A percentile compares a stretch with the other conserved stretches of the same genome.
Evolutionary conservation across 202 grass and related monocot species (phyloP).

Genomic region (Dendrocalamus latiflorus): DNA sequence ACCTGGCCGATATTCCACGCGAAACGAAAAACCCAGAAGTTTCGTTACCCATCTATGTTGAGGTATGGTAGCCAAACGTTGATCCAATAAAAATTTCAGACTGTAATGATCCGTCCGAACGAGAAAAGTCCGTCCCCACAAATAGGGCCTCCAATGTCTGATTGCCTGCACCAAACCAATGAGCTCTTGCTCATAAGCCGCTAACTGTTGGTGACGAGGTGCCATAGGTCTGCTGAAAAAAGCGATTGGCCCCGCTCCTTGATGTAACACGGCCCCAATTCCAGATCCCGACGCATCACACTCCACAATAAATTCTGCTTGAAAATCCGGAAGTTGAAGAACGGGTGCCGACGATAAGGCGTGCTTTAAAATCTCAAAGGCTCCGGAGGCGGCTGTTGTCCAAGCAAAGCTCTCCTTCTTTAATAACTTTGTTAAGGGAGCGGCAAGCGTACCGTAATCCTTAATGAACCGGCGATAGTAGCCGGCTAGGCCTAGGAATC

Average conservation of each 20-base stretch:
- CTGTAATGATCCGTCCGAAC: background rate
- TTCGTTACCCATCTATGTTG: background rate
- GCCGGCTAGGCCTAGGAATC: background rate
- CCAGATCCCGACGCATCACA: background rate
- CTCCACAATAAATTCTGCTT: background rate
- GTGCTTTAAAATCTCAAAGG: too few relatives aligned
- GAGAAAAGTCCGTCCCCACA: background rate
- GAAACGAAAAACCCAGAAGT: background rate
- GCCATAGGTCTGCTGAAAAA: background rate
- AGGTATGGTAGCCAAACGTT: background rate
- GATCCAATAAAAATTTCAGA: background rate
- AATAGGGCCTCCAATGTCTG: background rate
- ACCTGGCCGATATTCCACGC: background rate
- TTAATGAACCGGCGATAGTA: background rate
- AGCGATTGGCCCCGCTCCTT: background rate
- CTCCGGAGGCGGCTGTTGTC: background rate
- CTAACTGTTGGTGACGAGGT: accelerated
- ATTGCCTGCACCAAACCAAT: background rate
- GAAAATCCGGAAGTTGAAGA: background rate
- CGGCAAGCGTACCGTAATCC: background rate
- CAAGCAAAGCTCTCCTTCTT: background rate
- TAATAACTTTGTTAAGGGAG: background rate
- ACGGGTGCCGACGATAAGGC: background rate
- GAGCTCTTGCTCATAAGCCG: background rate
- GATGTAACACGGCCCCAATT: background rate